Evolutionary conservation across 1,284 basidiomycete species (phyloP).

Genomic region (Ustilago crameri): DNA sequence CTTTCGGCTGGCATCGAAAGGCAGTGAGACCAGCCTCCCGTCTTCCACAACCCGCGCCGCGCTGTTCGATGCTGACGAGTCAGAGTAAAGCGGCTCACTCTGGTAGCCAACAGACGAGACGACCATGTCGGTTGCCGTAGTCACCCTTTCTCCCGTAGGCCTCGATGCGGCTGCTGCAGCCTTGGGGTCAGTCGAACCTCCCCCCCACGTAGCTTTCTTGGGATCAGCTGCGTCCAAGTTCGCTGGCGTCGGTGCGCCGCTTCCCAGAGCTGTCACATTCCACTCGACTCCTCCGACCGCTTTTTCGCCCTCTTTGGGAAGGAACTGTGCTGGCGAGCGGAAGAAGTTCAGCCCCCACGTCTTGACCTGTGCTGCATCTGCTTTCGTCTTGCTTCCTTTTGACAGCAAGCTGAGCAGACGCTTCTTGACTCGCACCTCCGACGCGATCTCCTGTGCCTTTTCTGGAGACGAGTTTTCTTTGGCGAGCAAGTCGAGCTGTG

Average conservation of each 20-base stretch:
- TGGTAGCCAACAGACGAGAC: constrained; percentile 89
- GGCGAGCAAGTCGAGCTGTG: constrained; percentile 38
- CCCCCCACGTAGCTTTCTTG: constrained; percentile 31
- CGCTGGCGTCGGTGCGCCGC: constrained; percentile 18
- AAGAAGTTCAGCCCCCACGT: constrained; percentile 62
- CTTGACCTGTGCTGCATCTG: constrained; percentile 11
- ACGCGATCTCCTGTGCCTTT: constrained; percentile 25
- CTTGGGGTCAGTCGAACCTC: constrained; percentile 8
- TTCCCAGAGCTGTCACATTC: constrained; percentile 45
- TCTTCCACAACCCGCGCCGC: constrained; percentile 3
- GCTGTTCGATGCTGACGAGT: not conserved
- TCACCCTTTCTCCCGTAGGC: constrained; percentile 74
- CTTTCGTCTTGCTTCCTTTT: constrained; percentile 75
- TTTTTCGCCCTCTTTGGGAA: constrained; percentile 11
- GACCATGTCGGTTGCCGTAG: constrained; percentile 78
- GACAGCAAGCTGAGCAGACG: constrained; percentile 74
- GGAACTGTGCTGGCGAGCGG: constrained; percentile 55
- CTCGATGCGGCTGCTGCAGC: constrained; percentile 9
- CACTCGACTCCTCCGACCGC: constrained; percentile 47
- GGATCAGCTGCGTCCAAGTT: constrained; percentile 38
- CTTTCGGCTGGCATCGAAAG: constrained; percentile 27
- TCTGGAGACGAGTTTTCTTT: constrained; percentile 22
- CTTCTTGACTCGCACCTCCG: constrained; percentile 70
- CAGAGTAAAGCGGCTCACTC: constrained; percentile 73
- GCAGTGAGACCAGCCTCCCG: constrained; percentile 19